Evolutionary conservation across 805 yeast genomes (phyloP), one percentile per base, ranked within the genome.

Genomic region (Candida qinlingensis): DNA sequence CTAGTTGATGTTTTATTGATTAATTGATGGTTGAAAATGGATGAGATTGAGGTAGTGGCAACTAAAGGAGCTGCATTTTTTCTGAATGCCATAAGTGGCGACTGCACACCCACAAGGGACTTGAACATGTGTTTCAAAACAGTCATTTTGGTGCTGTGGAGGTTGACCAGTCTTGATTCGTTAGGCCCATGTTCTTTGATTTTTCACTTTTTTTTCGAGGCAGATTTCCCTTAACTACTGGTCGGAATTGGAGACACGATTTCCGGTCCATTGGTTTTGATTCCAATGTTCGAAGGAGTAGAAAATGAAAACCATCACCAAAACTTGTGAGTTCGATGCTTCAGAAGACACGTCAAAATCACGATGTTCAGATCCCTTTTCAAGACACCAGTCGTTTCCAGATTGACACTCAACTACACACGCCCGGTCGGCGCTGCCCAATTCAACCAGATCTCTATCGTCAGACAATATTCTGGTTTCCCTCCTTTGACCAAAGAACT

Each of bases 401-500:
- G 45, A 42, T 7, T 19, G 2, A 5, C 45, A 6, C 12, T 44
- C 6, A 4, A 3, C 7, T 19, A 28, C 8, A 7, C 31, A 2
- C 6, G 13, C 11, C 19, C 36, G 10, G 13, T 30, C 4, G 4
- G 9, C 8, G 28, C 29, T 19, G 9, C 43, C 7, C n/a, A 4
- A 8, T 11, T 4, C 26, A 25, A 37, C 13, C 41, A 13, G 3
- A 11, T 37, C 10, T 11, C 41, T 6, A 7, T n/a, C n/a, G 2
- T 36, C 45, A 70, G 69, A 63, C 61, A 57, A 42, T 82, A 82
- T 65, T 80, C 86, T 35, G 75, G 73, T 44, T 79, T 77, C 52
- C 84, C 87, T 30, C 73, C 76, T 31, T 71, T 83, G 57, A 78
- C 85, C 40, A 78, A 76, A 63, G 87, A 82, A n/a, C 63, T 77